These are phyloP conservation scores for Globisporangium echinulatum DNA, from an alignment of 352 stramenopile species.

Conservation along the genomic window DNA sequence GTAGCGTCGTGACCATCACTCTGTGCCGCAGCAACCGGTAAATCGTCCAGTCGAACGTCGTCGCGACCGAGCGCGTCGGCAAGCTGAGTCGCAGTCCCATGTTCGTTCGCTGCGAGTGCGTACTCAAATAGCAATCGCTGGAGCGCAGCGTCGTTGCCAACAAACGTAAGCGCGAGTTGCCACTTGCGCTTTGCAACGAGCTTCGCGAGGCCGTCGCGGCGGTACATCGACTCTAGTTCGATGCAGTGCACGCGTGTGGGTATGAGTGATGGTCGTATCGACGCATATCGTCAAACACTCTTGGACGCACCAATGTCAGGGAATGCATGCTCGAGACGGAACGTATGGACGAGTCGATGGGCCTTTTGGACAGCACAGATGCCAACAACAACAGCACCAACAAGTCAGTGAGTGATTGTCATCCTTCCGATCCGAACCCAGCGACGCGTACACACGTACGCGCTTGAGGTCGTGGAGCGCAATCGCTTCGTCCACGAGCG, in stretches of 20 bases:
- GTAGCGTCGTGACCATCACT: not conserved
- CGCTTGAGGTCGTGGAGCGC: conserved; percentile 50
- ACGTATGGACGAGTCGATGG: conserved; percentile 48
- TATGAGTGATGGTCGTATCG: not conserved
- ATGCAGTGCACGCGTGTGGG: not conserved
- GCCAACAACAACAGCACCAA: too few relatives aligned
- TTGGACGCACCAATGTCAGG: conserved; percentile 38
- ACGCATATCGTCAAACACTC: too few relatives aligned
- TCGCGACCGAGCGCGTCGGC: conserved; percentile 30
- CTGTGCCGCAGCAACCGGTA: conserved; percentile 7
- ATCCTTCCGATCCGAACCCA: not conserved
- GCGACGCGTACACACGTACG: conserved; percentile 13
- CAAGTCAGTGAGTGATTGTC: not conserved
- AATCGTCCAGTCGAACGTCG: conserved; percentile 20
- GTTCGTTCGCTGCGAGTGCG: conserved; percentile 29
- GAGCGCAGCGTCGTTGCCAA: conserved; percentile 41
- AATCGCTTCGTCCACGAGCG: conserved; percentile 49
- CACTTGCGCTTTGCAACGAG: conserved; percentile 62
- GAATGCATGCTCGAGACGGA: conserved; percentile 40
- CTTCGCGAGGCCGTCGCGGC: conserved; percentile 40
- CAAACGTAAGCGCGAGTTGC: conserved; percentile 56
- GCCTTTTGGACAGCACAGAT: conserved; percentile 18
- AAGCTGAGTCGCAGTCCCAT: conserved; percentile 9
- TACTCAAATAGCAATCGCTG: conserved; percentile 43
- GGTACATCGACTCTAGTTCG: conserved; percentile 46